Base-by-base conservation (phyloP, 2,329 filamentous ascomycete species). In the Anisogramma anomala region DNA sequence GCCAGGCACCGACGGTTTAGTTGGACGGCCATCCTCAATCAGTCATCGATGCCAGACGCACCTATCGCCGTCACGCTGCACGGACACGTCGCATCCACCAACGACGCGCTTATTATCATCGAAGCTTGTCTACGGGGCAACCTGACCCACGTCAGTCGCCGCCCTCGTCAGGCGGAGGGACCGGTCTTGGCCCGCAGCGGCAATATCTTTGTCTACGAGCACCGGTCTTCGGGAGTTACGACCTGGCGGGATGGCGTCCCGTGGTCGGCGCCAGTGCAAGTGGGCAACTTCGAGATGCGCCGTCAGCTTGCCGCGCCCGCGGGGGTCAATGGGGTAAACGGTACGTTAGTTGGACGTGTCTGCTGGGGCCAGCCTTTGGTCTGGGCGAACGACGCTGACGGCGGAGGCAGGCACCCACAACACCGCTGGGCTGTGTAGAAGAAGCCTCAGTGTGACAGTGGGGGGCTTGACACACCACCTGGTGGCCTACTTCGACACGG, bases 11-110 rank as follows among this genome's bases (percentile, higher is more conserved):
- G 30, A 6, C 30, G 30, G 10, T 8, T 9, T 19, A 3, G 7
- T 33, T 17, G 27, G 28, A 37, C 34, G 28, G 27, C 27, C 34
- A 28, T 23, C 34, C 40, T n/a, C 28, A 26, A 14, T 37, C 28
- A 42, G 34, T 15, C 40, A 30, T 28, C 40, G 40, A 42, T 42
- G 40, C 40, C 40, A 42, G 40, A 42, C 23, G 15, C 40, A 38
- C 34, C 18, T 28, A 42, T 42, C 25, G 18, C 31, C 34, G 28
- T 34, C 15, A 42, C 40, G 32, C 36, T 37, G 17, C 28, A 26
- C 20, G 40, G 40, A 37, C 40, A 38, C 17, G 34, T 38, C 14
- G 40, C 34, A 20, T 38, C 40, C 20, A 42, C 40, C 20, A 28
- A 38, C 34, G 40, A 42, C 40, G 40, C 40, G 18, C 32, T 42